Evolutionary conservation across 2,329 filamentous ascomycete genomes (phyloP).

Genomic region (Alternaria sp.): DNA sequence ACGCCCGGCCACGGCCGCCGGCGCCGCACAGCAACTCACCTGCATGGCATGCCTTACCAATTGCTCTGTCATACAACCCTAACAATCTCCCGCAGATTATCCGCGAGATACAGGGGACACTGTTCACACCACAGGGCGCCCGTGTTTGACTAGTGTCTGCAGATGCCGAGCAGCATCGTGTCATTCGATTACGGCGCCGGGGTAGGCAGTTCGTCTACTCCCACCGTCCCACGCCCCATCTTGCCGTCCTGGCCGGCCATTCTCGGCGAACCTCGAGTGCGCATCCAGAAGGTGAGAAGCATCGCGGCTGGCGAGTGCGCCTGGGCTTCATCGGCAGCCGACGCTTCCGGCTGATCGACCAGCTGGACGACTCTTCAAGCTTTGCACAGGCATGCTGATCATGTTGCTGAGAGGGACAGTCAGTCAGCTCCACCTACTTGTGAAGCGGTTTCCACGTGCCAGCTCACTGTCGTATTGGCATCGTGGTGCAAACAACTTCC

Average conservation of each 20-base stretch:
- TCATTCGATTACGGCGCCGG: slow-evolving; percentile 1
- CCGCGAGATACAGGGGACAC: slow-evolving; percentile 23
- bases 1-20: not conserved
- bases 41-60: slow-evolving; percentile 19
- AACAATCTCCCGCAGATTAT: slow-evolving; percentile 35
- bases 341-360: slow-evolving; percentile 8
- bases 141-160: slow-evolving; percentile 23
- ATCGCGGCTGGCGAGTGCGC: slow-evolving; percentile 9
- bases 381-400: not conserved
- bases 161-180: slow-evolving; percentile 6
- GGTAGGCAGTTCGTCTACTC: not conserved
- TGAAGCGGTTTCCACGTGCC: not conserved
- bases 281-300: slow-evolving; percentile 9
- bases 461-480: not conserved
- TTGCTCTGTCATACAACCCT: slow-evolving; percentile 11
- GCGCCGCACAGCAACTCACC: slow-evolving; percentile 2
- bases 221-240: not conserved
- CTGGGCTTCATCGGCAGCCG: slow-evolving; percentile 11
- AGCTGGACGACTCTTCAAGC: not conserved
- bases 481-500: not conserved
- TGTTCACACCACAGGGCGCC: slow-evolving; percentile 14
- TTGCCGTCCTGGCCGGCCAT: slow-evolving; percentile 9
- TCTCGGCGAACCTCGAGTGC: slow-evolving; percentile 9
- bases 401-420: not conserved
- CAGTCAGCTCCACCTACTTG: not conserved